Evolutionary conservation across 352 stramenopile genomes (phyloP).

Genomic region (Phytophthora multivora): DNA sequence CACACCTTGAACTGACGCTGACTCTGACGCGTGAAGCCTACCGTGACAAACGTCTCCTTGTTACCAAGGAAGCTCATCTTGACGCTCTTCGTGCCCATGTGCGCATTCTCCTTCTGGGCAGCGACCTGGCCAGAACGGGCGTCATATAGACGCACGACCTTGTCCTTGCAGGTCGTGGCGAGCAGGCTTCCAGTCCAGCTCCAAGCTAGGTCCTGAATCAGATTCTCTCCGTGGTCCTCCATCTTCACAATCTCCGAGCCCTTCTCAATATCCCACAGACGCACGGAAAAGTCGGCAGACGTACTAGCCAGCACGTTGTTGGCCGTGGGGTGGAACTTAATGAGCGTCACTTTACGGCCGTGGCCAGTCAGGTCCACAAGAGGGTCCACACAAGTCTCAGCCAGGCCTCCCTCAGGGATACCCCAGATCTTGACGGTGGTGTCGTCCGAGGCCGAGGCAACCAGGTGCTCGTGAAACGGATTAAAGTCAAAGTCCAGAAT

Average conservation of each 20-base stretch:
- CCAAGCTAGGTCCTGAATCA: constrained; percentile 99
- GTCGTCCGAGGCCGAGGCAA: constrained; percentile 97
- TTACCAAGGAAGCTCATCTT: constrained; percentile 97
- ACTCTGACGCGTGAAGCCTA: constrained; percentile 97
- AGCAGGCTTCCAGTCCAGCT: constrained; percentile 96
- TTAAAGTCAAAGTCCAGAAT: constrained; percentile 99
- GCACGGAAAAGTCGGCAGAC: constrained; percentile 95
- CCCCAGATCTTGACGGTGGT: constrained; percentile 98
- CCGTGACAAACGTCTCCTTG: constrained; percentile 96
- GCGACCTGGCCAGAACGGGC: constrained; percentile 85
- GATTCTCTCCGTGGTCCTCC: constrained; percentile 80
- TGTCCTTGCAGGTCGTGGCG: constrained; percentile 98
- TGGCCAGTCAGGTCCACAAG: constrained; percentile 97
- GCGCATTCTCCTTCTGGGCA: constrained; percentile 87
- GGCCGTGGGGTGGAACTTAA: constrained; percentile 98
- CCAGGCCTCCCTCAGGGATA: constrained; percentile 94
- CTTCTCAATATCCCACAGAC: constrained; percentile 99
- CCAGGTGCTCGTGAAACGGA: constrained; percentile 96
- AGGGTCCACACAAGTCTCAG: constrained; percentile 94
- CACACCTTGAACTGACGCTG: constrained; percentile 93
- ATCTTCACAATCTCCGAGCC: constrained; percentile 91
- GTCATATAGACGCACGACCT: constrained; percentile 97
- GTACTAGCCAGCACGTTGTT: constrained; percentile 97
- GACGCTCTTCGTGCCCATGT: constrained; percentile 97
- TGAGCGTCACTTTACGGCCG: constrained; percentile 95